Evolutionary conservation across 352 stramenopile species (phyloP), one percentile per base, ranked within the genome.

Genomic region (Phytophthora chlamydospora): DNA sequence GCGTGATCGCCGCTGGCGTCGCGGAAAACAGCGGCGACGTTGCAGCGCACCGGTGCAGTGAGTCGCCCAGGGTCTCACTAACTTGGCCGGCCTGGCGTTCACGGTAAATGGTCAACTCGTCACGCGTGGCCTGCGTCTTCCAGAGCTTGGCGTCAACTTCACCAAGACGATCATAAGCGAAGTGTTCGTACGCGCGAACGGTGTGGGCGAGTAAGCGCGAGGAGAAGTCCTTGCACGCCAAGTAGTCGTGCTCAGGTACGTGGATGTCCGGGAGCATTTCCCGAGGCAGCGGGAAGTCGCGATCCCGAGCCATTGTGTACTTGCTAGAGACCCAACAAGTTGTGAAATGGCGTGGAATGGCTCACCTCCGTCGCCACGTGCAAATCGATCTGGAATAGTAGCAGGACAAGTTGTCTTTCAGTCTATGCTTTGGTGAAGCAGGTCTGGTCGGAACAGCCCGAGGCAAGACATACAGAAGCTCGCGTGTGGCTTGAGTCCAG

Each of bases 271-370:
- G 40, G 45, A 84, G 71, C 59, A 74, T 9, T 11, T 62, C 74
- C 33, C 71, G 71, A 14, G 74, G 61, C 33, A 82, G 29, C 29
- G 72, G 72, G 46, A 78, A 79, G 72, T 82, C 61, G 59, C 57
- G 65, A 61, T 76, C 63, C 51, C 62, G 65, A 68, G 58, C 17
- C 68, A 76, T 76, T 29, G 47, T 39, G 39, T 53, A 54, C 42
- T 62, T 58, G 49, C 41, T 58, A 48, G 45, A 39, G 34, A 34
- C 49, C 48, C 40, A 47, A 54, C 57, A 71, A 62, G 63, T 63
- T 63, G 32, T 24, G 42, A 51, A 67, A 46, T 71, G 45, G 10
- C 29, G 17, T 14, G 58, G 31, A n/a, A 51, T 31, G 11, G 32
- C 27, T 49, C 19, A 42, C 6, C 24, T 38, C 19, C 24, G 32